These are phyloP conservation scores for Fusarium kyushuense DNA, from an alignment of 2,329 filamentous ascomycete species.

Conservation along the genomic window DNA sequence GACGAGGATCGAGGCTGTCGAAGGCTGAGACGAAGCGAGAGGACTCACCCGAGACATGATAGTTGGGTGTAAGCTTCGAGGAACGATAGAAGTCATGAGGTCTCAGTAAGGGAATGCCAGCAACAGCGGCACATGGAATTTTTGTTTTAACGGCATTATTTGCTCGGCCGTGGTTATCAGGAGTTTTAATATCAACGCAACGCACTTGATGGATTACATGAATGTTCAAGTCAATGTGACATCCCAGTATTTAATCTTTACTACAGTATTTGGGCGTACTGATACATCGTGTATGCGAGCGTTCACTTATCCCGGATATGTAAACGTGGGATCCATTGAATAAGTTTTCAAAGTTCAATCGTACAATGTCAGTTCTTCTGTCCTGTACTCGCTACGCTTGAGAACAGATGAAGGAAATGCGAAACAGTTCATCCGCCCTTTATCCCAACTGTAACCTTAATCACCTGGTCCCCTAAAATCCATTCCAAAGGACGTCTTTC, in stretches of 20 bases:
- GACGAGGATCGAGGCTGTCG: not conserved
- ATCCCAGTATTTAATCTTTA: not conserved
- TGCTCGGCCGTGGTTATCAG: constrained; percentile 12
- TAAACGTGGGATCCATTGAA: constrained; percentile 27
- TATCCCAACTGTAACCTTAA: constrained; percentile 8
- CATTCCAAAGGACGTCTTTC: constrained; percentile 12
- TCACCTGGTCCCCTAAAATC: not conserved
- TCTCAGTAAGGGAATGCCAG: constrained; percentile 22
- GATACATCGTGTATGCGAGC: not conserved
- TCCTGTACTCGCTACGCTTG: constrained; percentile 25
- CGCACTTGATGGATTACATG: not conserved
- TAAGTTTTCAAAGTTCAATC: constrained; percentile 25
- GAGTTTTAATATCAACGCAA: constrained; percentile 30
- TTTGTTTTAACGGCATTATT: constrained; percentile 24
- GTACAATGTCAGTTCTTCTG: constrained; percentile 22
- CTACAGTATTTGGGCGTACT: not conserved
- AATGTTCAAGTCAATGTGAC: not conserved
- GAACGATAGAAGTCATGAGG: not conserved
- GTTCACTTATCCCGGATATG: constrained; percentile 24
- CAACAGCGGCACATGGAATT: constrained; percentile 18
- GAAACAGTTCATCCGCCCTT: constrained; percentile 9
- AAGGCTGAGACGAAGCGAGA: constrained; percentile 7
- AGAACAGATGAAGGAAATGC: constrained; percentile 20
- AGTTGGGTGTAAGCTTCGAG: not conserved
- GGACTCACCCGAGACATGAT: constrained; percentile 24